Evolutionary conservation across 129 eudicot genomes (phyloP).

Genomic region (Helianthus tuberosus): DNA sequence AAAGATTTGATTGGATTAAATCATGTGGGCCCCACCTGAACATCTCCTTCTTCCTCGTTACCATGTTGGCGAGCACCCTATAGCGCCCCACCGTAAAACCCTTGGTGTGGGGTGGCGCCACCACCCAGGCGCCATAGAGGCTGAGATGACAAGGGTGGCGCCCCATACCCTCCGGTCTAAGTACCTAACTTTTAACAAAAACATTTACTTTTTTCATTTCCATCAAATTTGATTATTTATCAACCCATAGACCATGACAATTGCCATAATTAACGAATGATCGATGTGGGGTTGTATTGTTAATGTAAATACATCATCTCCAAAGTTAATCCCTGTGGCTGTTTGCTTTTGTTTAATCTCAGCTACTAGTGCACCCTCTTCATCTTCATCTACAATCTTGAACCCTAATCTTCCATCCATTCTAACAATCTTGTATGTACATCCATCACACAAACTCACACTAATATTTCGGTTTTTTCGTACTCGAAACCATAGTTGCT

Average conservation of each 20-base stretch:
- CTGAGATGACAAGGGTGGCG: too few relatives aligned
- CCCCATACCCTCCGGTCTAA: too few relatives aligned
- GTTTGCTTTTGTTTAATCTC: constrained; percentile 63
- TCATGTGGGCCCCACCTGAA: too few relatives aligned
- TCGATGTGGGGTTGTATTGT: constrained; percentile 56
- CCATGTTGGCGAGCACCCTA: too few relatives aligned
- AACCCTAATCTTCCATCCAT: constrained; percentile 37
- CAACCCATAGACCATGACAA: constrained; percentile 56
- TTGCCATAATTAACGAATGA: constrained; percentile 58
- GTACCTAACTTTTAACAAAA: background rate
- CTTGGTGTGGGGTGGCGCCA: too few relatives aligned
- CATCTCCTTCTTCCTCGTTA: too few relatives aligned
- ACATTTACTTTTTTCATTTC: background rate
- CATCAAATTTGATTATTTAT: constrained; percentile 47
- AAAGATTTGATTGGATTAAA: too few relatives aligned
- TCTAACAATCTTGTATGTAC: constrained; percentile 39
- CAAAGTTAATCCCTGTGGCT: constrained; percentile 51
- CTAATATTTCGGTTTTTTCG: constrained; percentile 30
- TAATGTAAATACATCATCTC: constrained; percentile 69
- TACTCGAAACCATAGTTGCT: constrained; percentile 52
- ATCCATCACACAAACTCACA: constrained; percentile 41
- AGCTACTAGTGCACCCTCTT: constrained; percentile 44
- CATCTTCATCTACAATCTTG: constrained; percentile 50
- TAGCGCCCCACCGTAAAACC: too few relatives aligned
- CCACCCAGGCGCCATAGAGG: too few relatives aligned